Evolutionary conservation across 768 basidiomycete species (phyloP), one percentile per base, ranked within the genome.

Genomic region (Kwoniella europaea): DNA sequence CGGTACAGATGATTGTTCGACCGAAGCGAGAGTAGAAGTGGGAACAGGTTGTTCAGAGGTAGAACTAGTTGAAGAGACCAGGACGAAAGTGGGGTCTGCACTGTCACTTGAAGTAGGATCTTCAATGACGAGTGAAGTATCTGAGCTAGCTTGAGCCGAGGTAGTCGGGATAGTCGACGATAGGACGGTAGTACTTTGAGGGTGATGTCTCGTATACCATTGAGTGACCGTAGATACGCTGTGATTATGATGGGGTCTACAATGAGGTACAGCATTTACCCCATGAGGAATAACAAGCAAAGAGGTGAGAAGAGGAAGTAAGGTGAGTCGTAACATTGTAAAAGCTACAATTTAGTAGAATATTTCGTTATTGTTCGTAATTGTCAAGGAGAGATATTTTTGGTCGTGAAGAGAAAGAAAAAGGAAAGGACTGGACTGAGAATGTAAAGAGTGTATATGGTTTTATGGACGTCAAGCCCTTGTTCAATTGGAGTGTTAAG

Each of bases 381-480:
- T 12, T 55, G 54, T n/a, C 10, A 22, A 55, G 15, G n/a, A 24
- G 24, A 55, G 54, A 55, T 20, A 6, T 7, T 35, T 29, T 35
- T 35, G 24, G 24, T 24, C 54, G 54, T 10, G 24, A 55, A 55
- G 54, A 24, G 10, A 12, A 55, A 22, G 20, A 55, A 55, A 10
- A 12, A 55, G 24, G 24, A 20, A 13, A 55, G 35, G 35, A 7
- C 1, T 52, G 50, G 13, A 20, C 5, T 52, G 0, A 10, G 10
- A 20, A 16, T 52, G 24, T 13, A 56, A 59, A 10, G 57, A 59
- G 57, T 18, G 57, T 29, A 15, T 41, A 15, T 18, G 13, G 13
- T 10, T 59, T 0, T 59, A 29, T 18, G 57, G 57, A 59, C 57
- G 57, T 59, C 57, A 59, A 59, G 57, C 35, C 57, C 57, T 59